Evolutionary conservation across 2,329 filamentous ascomycete genomes (phyloP).

Genomic region (Rhynchosporium secalis): DNA sequence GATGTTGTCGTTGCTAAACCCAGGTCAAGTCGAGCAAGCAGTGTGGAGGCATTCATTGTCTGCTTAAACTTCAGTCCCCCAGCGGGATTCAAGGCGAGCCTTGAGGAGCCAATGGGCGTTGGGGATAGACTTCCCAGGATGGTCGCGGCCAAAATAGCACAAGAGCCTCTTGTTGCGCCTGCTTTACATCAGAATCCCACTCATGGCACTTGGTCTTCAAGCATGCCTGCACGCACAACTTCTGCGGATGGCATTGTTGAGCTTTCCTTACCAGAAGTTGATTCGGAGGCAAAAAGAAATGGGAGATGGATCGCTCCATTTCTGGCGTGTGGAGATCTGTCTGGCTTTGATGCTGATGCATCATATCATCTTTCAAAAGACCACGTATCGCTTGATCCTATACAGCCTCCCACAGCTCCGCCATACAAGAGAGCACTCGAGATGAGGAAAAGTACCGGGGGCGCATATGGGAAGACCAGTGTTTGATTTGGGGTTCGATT

Average conservation of each 20-base stretch:
- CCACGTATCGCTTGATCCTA: conserved; percentile 82
- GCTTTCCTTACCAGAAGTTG: conserved; percentile 35
- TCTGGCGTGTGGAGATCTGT: conserved; percentile 94
- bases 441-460: conserved; percentile 72
- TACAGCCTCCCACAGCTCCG: conserved; percentile 93
- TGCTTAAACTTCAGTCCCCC: conserved; percentile 88
- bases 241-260: conserved; percentile 34
- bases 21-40: conserved; percentile 89
- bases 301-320: conserved; percentile 88
- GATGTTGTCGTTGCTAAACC: conserved; percentile 90
- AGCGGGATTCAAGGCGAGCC: conserved; percentile 69
- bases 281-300: conserved; percentile 47
- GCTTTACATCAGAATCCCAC: conserved; percentile 48
- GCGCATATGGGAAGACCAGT: conserved; percentile 48
- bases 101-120: conserved; percentile 73
- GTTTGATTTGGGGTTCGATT: conserved; percentile 4
- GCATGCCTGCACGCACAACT: conserved; percentile 10
- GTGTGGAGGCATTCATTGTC: conserved; percentile 94
- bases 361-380: conserved; percentile 88
- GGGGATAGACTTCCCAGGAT: conserved; percentile 55
- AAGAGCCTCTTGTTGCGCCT: conserved; percentile 45
- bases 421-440: conserved; percentile 92
- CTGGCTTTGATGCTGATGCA: conserved; percentile 92
- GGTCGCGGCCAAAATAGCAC: conserved; percentile 46
- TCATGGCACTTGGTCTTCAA: conserved; percentile 47